phyloP scores from a whole-genome alignment of 2,329 filamentous ascomycete genomes.

The Colletotrichum siamense region DNA sequence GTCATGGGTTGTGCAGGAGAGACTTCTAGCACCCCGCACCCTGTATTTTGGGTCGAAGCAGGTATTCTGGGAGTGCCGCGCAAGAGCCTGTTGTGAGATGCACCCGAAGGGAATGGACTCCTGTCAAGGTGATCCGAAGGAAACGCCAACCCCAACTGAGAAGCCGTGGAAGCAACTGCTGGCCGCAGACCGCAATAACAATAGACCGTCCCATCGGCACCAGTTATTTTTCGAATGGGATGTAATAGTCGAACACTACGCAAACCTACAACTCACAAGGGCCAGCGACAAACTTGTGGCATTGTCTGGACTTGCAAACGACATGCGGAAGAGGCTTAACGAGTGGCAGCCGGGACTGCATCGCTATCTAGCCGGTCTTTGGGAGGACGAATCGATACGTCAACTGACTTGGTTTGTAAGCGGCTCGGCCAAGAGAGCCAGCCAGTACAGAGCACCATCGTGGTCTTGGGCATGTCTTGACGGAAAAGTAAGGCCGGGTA shows the following conservation, averaged over 20 bases:
- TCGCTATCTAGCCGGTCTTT: neutral
- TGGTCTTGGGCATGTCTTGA: neutral
- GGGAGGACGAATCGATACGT: neutral
- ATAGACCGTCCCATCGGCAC: neutral
- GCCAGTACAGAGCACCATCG: neutral
- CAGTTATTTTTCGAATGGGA: neutral
- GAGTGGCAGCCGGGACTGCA: neutral
- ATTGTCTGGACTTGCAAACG: neutral
- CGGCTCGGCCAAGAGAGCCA: neutral
- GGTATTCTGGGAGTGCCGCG: neutral
- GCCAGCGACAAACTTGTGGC: neutral
- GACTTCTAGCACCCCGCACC: neutral
- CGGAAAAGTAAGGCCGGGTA: neutral
- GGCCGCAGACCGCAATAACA: neutral
- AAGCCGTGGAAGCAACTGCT: neutral
- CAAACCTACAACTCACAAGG: neutral
- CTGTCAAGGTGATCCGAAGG: accelerated
- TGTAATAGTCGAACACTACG: neutral
- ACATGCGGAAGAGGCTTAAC: neutral
- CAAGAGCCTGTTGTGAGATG: neutral
- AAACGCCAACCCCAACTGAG: too few relatives aligned
- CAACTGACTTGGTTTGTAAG: neutral
- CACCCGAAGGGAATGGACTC: neutral
- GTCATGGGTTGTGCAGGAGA: neutral
- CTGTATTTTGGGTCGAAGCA: neutral